Evolutionary conservation across 2,329 filamentous ascomycete species (phyloP), one percentile per base, ranked within the genome.

Genomic region (Trichophyton simii): DNA sequence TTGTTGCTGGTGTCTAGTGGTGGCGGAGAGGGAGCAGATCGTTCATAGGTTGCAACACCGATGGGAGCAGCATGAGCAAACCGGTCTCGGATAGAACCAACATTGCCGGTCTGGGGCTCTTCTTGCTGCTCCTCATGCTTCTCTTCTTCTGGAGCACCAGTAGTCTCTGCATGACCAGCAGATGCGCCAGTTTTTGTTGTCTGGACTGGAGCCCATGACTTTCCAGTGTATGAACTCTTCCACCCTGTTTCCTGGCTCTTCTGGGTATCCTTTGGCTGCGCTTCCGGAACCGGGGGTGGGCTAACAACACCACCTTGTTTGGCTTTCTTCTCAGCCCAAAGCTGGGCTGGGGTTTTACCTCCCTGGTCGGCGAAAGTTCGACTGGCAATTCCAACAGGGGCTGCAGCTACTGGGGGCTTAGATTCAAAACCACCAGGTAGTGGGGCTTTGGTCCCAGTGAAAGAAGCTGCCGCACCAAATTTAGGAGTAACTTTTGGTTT

Each of bases 271-370:
- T 81, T 79, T 58, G 79, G 72, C 36, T 90, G 76, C 0, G 85
- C 81, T 46, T 83, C 75, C 25, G 78, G 71, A 59, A 76, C 63
- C 20, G 78, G 72, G 58, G 79, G 73, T 31, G 78, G 76, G 58
- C 81, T 77, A 46, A 77, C 78, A 54, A 82, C 86, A 59, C 82
- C 84, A 62, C 86, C 82, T 72, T 94, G 85, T 63, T 85, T 86
- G 42, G 89, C 92, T 79, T 97, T 97, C 79, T 91, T 95, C 79
- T 99, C 94, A 0, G 92, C 92, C 94, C 94, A 99, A 41, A 96
- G 77, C 74, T 99, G 94, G 34, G 94, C 91, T 5, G 94, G 94
- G 3, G 94, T 97, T 79, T 97, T 99, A 64, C 94, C 94, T 65
- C 88, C 91, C 73, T 95, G 80, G 67, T 96, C 91, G 15, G 94